These are phyloP conservation scores for Vigna trinervia DNA, from an alignment of 306 rosid genomes.

Conservation along the genomic window DNA sequence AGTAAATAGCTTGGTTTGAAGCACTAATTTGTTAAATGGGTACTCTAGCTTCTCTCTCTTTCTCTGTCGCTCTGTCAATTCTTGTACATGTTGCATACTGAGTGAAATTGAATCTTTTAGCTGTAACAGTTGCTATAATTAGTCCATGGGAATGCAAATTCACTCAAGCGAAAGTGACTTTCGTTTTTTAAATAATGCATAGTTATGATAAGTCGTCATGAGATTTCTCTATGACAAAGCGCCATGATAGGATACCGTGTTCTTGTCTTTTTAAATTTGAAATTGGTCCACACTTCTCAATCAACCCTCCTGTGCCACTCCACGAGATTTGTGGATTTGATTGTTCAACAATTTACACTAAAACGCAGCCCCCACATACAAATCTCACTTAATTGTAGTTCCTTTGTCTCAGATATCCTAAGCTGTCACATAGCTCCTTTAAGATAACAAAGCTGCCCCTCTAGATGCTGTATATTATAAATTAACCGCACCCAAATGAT, in stretches of 20 bases:
- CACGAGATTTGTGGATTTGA: slow-evolving; percentile 9
- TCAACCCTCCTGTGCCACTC: slow-evolving; percentile 1
- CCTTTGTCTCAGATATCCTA: background rate
- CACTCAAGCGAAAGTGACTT: slow-evolving; percentile 21
- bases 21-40: background rate
- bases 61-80: background rate
- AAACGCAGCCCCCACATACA: background rate
- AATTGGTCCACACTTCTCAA: slow-evolving; percentile 30
- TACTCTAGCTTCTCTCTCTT: background rate
- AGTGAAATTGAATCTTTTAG: slow-evolving; percentile 22
- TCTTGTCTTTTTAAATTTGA: slow-evolving; percentile 37
- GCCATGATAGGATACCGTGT: slow-evolving; percentile 12
- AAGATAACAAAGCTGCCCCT: background rate
- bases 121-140: slow-evolving; percentile 21
- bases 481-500: background rate
- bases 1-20: slow-evolving; percentile 5
- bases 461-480: background rate
- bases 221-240: slow-evolving; percentile 18
- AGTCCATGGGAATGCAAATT: slow-evolving; percentile 29
- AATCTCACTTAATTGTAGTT: slow-evolving; percentile 12
- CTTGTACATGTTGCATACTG: slow-evolving; percentile 23
- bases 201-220: slow-evolving; percentile 27
- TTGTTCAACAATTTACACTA: background rate
- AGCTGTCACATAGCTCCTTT: background rate
- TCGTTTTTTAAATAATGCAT: slow-evolving; percentile 17